Evolutionary conservation across 2,329 filamentous ascomycete genomes (phyloP), one percentile per base, ranked within the genome.

Genomic region (Cytospora schulzeri): DNA sequence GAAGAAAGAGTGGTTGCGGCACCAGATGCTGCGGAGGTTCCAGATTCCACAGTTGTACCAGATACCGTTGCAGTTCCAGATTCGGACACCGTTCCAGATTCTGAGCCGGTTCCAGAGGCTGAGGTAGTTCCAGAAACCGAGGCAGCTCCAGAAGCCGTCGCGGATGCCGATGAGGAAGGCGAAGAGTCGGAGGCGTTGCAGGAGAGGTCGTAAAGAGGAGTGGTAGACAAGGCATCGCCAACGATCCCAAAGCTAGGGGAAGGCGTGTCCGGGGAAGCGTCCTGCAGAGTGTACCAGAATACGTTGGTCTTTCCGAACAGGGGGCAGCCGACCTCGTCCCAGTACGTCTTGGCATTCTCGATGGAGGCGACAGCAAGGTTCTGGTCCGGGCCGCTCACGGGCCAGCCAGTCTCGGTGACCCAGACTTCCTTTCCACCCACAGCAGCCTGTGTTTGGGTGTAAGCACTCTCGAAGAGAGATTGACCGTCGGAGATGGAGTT

Each of bases 251-350:
- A 94, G 74, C 85, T 88, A 51, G 90, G 89, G 77, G 80, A 85
- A 29, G 88, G 87, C 2, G 83, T 84, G 56, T 77, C 79, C n/a
- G 83, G 83, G 31, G 79, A 79, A 50, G 83, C 85, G 74, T 94
- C 91, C 73, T 91, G 86, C 26, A 93, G 83, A 53, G 87, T 91
- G 79, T 88, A 92, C 88, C 91, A 94, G 85, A 88, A 94, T 64
- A 87, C 83, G 74, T 89, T 89, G 71, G 79, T 80, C 57, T 81
- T 82, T 71, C 84, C 86, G 67, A 92, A 87, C 65, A 89, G 76
- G 17, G 60, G n/a, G 82, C 92, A 96, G 60, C 88, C 91, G 60
- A 94, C 90, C 54, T 89, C 80, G 70, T 91, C 82, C 90, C 91
- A 96, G 84, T 87, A 97, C n/a, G 77, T 84, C 80, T 91, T 83